Evolutionary conservation across 2,329 filamentous ascomycete species (phyloP), one percentile per base, ranked within the genome.

Genomic region (Dactylellina parvicollis): DNA sequence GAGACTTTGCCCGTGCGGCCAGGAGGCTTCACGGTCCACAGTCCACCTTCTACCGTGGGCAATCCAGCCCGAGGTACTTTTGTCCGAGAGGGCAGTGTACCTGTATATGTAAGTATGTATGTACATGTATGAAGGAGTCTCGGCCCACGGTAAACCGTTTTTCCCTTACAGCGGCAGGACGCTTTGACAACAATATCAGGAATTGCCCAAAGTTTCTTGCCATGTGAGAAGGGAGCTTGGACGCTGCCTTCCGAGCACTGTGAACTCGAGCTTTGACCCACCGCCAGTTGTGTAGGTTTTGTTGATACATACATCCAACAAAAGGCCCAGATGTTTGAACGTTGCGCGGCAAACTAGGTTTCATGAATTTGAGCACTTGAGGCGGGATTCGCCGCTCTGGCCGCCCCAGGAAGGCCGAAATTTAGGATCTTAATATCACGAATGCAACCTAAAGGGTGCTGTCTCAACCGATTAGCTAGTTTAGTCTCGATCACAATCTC

Each of bases 1-100:
- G 69, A 73, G 67, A 73, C 67, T 73, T 73, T 73, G 59, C 60
- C 60, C 59, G 59, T 60, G 59, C 59, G 44, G n/a, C n/a, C 40
- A 34, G 56, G 46, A 24, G 10, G 40, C 30, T 56, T 50, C 54
- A 60, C 55, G 64, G 55, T 54, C 46, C 54, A 60, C 55, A 55
- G 55, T 54, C 46, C 64, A 59, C 54, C 34, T 60, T 32, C 44
- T 52, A 28, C 36, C 54, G 50, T 60, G 36, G 22, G 32, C 36
- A 65, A 20, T 24, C 16, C 14, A 46, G 44, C 52, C 60, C 69
- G 60, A 73, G 64, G 47, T 24, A 32, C 44, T 30, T 49, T 67
- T 52, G 40, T 38, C 61, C 52, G 52, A 42, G 44, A 28, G 8
- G 28, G 10, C 22, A 54, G 34, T 22, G 38, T 22, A 47, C 28